These are phyloP conservation scores for Talaromyces adpressus DNA, from an alignment of 495 filamentous ascomycete genomes.

Conservation along the genomic window DNA sequence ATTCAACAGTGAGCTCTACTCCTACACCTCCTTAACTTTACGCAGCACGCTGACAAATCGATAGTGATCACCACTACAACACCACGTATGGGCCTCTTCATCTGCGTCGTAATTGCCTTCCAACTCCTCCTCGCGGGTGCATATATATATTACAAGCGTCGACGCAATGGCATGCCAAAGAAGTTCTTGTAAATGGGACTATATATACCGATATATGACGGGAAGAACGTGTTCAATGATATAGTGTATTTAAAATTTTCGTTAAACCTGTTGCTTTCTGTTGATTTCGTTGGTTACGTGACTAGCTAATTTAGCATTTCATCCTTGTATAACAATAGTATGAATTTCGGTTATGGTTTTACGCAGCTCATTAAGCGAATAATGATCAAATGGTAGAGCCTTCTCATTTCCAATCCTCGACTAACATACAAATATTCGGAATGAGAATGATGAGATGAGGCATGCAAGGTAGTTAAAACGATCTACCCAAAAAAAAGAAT, in stretches of 20 bases:
- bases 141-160: constrained; percentile 78
- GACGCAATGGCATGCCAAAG: constrained; percentile 70
- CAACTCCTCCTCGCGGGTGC: constrained; percentile 62
- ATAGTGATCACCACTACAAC: constrained; percentile 51
- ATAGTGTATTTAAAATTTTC: neutral
- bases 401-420: neutral
- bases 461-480: neutral
- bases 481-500: neutral
- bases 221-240: neutral
- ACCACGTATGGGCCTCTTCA: constrained; percentile 64
- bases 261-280: neutral
- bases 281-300: neutral
- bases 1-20: constrained; percentile 21
- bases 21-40: neutral
- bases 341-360: neutral
- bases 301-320: neutral
- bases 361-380: neutral
- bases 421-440: neutral
- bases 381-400: neutral
- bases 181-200: constrained; percentile 69
- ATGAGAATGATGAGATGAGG: neutral
- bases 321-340: neutral
- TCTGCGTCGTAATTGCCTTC: constrained; percentile 67
- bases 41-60: constrained; percentile 10
- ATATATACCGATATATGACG: neutral